Percentiles rank a stretch among this genome's conserved stretches.
Conservation (phyloP, 352 stramenopile genomes). For the Ochromonadaceae sp. region DNA sequence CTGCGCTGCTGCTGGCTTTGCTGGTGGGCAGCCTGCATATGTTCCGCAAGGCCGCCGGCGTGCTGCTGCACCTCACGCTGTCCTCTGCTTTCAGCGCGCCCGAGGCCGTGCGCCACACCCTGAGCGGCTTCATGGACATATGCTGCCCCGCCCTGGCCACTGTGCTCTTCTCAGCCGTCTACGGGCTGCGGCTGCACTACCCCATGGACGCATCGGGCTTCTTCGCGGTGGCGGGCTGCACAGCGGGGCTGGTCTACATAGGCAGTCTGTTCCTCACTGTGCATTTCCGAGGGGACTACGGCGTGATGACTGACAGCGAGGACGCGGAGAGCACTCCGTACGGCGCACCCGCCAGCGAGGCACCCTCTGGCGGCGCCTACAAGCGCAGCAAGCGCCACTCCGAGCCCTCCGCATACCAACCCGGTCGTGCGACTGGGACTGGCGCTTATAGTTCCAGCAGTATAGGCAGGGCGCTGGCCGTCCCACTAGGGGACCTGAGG, state of each 20-base stretch:
- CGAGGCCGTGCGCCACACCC: not conserved
- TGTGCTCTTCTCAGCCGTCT: not conserved
- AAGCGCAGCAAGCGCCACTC: too few species aligned
- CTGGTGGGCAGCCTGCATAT: not conserved
- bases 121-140: not conserved
- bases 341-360: too few species aligned
- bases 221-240: not conserved
- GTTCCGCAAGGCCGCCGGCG: not conserved
- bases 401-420: too few species aligned
- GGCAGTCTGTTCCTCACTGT: not conserved
- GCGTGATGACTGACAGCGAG: not conserved
- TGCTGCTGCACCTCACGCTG: not conserved
- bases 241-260: not conserved
- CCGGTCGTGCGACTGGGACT: too few species aligned
- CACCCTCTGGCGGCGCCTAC: not conserved
- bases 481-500: not conserved
- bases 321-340: too few species aligned
- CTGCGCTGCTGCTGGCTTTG: not conserved
- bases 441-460: not conserved
- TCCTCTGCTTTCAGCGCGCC: not conserved
- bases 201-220: not conserved
- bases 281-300: conserved; percentile 5
- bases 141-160: not conserved
- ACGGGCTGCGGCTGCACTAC: not conserved
- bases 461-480: not conserved